Percentiles rank a stretch among this genome's conserved stretches.
phyloP scores from a whole-genome alignment of 352 stramenopile genomes.

The Salisapilia sapeloensis region DNA sequence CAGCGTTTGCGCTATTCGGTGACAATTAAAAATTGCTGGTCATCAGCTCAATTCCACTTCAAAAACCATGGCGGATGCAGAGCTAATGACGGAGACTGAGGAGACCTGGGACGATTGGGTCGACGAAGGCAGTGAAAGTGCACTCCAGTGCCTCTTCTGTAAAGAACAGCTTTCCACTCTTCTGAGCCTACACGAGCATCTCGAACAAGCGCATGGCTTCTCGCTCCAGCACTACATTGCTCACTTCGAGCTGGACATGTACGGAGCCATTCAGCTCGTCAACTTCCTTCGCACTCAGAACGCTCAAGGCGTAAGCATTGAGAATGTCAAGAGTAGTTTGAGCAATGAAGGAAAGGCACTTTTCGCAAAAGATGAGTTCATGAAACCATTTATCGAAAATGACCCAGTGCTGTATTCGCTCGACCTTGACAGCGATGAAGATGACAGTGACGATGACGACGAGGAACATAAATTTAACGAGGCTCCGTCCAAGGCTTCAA shows the following conservation, averaged over 20 bases:
- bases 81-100: too few species aligned
- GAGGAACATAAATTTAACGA: conserved; percentile 6
- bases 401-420: conserved; percentile 75
- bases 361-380: conserved; percentile 52
- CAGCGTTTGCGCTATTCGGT: too few species aligned
- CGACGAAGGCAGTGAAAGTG: conserved; percentile 28
- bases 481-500: conserved; percentile 6
- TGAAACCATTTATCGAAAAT: conserved; percentile 57
- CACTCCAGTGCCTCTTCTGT: conserved; percentile 63
- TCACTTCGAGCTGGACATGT: conserved; percentile 40
- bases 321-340: conserved; percentile 28
- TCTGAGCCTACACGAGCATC: conserved; percentile 43
- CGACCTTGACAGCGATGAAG: conserved; percentile 37
- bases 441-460: conserved; percentile 22
- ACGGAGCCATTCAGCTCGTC: conserved; percentile 61
- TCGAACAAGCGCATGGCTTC: conserved; percentile 35
- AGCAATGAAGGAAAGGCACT: conserved; percentile 15
- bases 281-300: conserved; percentile 51
- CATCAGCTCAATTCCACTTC: too few species aligned
- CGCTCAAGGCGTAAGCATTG: conserved; percentile 12
- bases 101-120: conserved; percentile 81
- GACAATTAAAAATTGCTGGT: too few species aligned
- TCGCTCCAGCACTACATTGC: conserved; percentile 35
- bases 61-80: too few species aligned
- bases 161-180: too few species aligned